A percentile compares a stretch with the other conserved stretches of the same genome.
phyloP scores from a whole-genome alignment of 1,139 yeast species.

The Taphrina confusa region DNA sequence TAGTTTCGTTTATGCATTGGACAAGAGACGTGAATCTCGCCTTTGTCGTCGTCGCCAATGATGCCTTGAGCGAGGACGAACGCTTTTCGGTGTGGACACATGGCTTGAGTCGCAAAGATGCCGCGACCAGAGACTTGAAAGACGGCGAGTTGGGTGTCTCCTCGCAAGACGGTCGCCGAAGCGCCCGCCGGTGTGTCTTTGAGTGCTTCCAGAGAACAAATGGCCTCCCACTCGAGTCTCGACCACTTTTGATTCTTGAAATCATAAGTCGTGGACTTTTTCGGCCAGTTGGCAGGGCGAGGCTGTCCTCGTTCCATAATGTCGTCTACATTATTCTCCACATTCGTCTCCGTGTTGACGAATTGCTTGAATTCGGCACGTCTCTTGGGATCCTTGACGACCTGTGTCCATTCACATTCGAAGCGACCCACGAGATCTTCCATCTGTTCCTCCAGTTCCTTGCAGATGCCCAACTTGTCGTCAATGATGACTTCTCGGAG shows the following conservation, averaged over 20 bases:
- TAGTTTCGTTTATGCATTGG: slow-evolving; percentile 48
- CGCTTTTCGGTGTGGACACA: slow-evolving; percentile 48
- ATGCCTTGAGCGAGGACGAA: slow-evolving; percentile 47
- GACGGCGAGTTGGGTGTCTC: slow-evolving; percentile 48
- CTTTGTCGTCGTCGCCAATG: slow-evolving; percentile 44
- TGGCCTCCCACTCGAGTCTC: slow-evolving; percentile 43
- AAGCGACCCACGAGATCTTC: slow-evolving; percentile 44
- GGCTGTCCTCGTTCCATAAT: slow-evolving; percentile 48
- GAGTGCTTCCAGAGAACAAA: slow-evolving; percentile 43
- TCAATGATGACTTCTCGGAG: slow-evolving; percentile 45
- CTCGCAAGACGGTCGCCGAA: slow-evolving; percentile 45
- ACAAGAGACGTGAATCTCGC: slow-evolving; percentile 46
- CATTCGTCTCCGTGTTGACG: slow-evolving; percentile 44
- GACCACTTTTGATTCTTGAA: slow-evolving; percentile 46
- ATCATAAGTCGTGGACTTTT: slow-evolving; percentile 41
- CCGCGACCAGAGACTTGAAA: slow-evolving; percentile 44
- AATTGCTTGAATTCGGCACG: slow-evolving; percentile 45
- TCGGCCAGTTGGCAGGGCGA: slow-evolving; percentile 48
- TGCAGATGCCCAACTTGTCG: slow-evolving; percentile 47
- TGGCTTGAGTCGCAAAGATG: slow-evolving; percentile 47
- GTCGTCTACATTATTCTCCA: slow-evolving; percentile 45
- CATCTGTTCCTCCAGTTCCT: slow-evolving; percentile 47
- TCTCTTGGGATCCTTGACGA: slow-evolving; percentile 42
- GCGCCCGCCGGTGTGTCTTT: slow-evolving; percentile 46
- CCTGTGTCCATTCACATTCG: slow-evolving; percentile 47